Percentiles rank a stretch among this genome's conserved stretches.
Evolutionary conservation across 805 yeast genomes (phyloP).

Genomic region (Brettanomyces anomalus): DNA sequence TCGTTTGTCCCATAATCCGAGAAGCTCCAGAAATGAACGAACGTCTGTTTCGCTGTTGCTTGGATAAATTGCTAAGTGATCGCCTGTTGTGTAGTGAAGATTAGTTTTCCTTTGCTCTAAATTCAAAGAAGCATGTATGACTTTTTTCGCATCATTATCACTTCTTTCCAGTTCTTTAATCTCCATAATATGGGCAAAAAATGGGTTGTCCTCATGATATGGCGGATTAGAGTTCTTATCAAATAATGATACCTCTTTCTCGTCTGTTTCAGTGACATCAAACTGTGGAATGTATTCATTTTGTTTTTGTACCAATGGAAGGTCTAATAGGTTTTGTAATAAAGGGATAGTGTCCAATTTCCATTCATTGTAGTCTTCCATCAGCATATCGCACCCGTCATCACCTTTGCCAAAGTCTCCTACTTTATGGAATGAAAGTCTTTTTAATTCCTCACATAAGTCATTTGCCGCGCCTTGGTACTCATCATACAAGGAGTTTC

Average conservation of each 20-base stretch:
- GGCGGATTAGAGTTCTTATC: constrained; percentile 12
- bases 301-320: not conserved
- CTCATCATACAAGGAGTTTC: constrained; percentile 85
- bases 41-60: constrained; percentile 67
- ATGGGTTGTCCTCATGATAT: constrained; percentile 39
- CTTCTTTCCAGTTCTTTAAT: constrained; percentile 1
- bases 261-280: constrained; percentile 38
- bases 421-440: constrained; percentile 52
- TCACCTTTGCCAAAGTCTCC: constrained; percentile 81
- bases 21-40: constrained; percentile 46
- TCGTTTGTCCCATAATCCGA: constrained; percentile 42
- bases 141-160: constrained; percentile 47
- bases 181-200: constrained; percentile 48
- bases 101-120: constrained; percentile 54
- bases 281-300: constrained; percentile 33
- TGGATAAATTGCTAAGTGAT: constrained; percentile 88
- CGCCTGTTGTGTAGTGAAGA: constrained; percentile 82
- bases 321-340: constrained; percentile 27
- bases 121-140: constrained; percentile 62
- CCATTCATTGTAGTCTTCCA: constrained; percentile 88
- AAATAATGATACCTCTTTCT: no score
- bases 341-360: constrained; percentile 66
- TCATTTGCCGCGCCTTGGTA: constrained; percentile 73
- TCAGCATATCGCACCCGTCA: constrained; percentile 83
- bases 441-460: constrained; percentile 38